These are phyloP conservation scores for Lipomyces starkeyi DNA, from an alignment of 805 yeast genomes.

Conservation along the genomic window DNA sequence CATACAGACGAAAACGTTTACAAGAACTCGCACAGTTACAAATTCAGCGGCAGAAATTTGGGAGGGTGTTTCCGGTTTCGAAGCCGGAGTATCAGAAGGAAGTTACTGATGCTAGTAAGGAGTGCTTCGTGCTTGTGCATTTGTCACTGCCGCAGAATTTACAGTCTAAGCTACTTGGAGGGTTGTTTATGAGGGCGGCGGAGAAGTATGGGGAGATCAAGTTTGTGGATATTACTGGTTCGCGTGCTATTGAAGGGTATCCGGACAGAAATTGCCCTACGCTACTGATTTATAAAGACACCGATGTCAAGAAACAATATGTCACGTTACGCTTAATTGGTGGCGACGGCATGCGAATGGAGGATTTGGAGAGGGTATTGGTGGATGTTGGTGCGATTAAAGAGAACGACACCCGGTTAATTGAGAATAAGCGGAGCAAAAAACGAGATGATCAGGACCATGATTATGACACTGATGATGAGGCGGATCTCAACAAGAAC, in stretches of 20 bases:
- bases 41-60: conserved; percentile 57
- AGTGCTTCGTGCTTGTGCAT: conserved; percentile 74
- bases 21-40: conserved; percentile 67
- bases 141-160: conserved; percentile 65
- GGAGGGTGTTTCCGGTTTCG: conserved; percentile 74
- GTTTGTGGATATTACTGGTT: conserved; percentile 89
- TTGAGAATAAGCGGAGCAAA: conserved; percentile 45
- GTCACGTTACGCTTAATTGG: conserved; percentile 83
- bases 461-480: conserved; percentile 26
- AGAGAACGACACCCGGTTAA: conserved; percentile 69
- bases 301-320: conserved; percentile 77
- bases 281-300: conserved; percentile 76
- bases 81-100: conserved; percentile 89
- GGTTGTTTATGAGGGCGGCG: conserved; percentile 65
- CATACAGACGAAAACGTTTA: conserved; percentile 77
- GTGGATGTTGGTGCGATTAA: conserved; percentile 70
- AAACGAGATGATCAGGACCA: conserved; percentile 16
- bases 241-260: conserved; percentile 89
- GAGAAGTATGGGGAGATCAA: conserved; percentile 77
- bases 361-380: conserved; percentile 75
- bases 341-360: conserved; percentile 73
- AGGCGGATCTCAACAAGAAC: conserved; percentile 4
- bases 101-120: conserved; percentile 77
- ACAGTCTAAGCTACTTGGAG: conserved; percentile 63
- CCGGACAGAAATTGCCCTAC: conserved; percentile 94